Evolutionary conservation across 495 filamentous ascomycete species (phyloP), one percentile per base, ranked within the genome.

Genomic region (Podospora anserina): DNA sequence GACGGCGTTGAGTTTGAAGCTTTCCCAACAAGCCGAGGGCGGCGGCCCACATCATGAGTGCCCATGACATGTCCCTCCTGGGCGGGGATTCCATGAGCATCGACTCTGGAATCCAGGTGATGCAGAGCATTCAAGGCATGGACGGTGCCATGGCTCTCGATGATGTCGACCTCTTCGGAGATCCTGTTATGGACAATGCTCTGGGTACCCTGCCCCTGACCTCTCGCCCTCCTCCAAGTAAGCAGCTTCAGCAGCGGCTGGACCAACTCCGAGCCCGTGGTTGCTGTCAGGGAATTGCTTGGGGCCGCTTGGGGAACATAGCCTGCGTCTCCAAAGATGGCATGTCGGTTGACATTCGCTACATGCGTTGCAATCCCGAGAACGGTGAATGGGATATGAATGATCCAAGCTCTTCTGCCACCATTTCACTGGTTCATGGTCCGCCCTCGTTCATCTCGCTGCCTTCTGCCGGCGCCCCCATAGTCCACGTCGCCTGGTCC

Each of bases 251-350:
- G 39, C 87, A 90, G 73, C 88, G 90, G 53, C 71, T 97, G 32
- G 91, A 94, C 75, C 92, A 97, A 70, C 84, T 96, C 74, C 88
- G 92, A 56, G 72, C 85, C 61, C 84, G 85, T 67, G 94, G 94
- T 3, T 96, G 92, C 75, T 91, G 90, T 81, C 90, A 94, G 92
- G 89, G 86, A 69, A 85, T 97, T 64, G 89, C 90, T 61, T 98
- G 96, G 96, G 97, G 95, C 19, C 92, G 89, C 66, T 82, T 88
- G 74, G 95, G 95, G 66, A 92, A 88, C 72, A 91, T 98, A 76
- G 94, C 94, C 32, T 89, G 89, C 66, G 90, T 98, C 71, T 85
- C 88, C 26, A 78, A 85, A n/a, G 87, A 91, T 76, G 89, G 90
- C 26, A 83, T 83, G 26, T 82, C 82, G 5, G 81, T 97, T 34